Evolutionary conservation across 805 yeast species (phyloP).

Genomic region (Candida pseudoglaebosa): DNA sequence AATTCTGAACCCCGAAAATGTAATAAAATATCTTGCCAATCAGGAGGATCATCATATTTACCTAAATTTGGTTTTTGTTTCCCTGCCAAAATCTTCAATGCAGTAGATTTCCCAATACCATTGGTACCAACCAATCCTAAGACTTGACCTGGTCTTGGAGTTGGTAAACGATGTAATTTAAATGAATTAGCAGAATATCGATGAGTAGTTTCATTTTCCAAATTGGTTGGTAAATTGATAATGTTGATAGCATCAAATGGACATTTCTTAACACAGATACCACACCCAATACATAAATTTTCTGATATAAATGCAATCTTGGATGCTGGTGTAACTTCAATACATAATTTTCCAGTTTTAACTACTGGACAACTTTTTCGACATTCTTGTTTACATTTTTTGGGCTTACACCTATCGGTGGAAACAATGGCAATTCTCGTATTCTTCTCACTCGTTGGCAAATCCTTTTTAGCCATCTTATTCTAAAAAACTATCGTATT

Average conservation of each 20-base stretch:
- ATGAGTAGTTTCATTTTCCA: conserved; percentile 90
- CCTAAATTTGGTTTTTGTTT: conserved; percentile 97
- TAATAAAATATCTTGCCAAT: conserved; percentile 89
- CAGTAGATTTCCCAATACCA: conserved; percentile 99
- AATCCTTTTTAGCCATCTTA: conserved; percentile 7
- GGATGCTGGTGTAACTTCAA: conserved; percentile 86
- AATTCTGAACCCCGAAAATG: conserved; percentile 96
- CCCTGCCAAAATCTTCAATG: conserved; percentile 93
- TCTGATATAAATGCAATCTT: conserved; percentile 96
- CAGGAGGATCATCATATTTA: conserved; percentile 91
- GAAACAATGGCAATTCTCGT: conserved; percentile 95
- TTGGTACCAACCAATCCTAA: conserved; percentile 96
- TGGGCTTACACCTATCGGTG: conserved; percentile 94
- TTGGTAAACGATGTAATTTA: conserved; percentile 94
- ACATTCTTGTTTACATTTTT: conserved; percentile 98
- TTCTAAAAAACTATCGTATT: not conserved
- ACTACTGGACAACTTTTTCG: conserved; percentile 97
- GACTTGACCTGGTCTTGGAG: conserved; percentile 99
- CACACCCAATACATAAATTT: conserved; percentile 95
- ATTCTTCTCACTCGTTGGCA: conserved; percentile 34
- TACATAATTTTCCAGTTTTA: conserved; percentile 95
- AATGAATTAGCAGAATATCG: conserved; percentile 97
- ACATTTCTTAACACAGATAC: conserved; percentile 98
- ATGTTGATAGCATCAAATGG: conserved; percentile 97
- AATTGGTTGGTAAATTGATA: conserved; percentile 93